Evolutionary conservation across 768 basidiomycete genomes (phyloP), one percentile per base, ranked within the genome.

Genomic region (Amanita rubescens): DNA sequence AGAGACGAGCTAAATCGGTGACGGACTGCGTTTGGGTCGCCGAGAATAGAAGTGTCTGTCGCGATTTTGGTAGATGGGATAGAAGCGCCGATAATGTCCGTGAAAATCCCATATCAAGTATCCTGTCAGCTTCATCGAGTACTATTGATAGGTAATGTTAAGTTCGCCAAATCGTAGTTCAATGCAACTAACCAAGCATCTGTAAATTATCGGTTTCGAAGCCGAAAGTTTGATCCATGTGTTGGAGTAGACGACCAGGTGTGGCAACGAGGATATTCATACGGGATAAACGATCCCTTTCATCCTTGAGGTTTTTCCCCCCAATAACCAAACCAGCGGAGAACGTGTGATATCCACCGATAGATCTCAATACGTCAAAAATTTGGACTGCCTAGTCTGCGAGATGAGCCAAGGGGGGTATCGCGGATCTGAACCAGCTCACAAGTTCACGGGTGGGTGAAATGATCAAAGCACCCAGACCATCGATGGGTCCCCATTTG

Each of bases 251-350:
- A 42, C 95, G 79, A 22, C 95, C 95, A 4, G 95, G 95, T 3
- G 95, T 98, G 2, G 95, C 95, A 14, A 99, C 90, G n/a, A 99
- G 79, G 54, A 99, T 96, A 62, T 99, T 99, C 94, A 98, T 98
- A 38, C 90, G 78, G 9, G 85, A 77, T 39, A 99, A 68, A 6
- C 95, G 77, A 19, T 94, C 94, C 34, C 82, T 75, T 66, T 99
- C 95, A 57, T 95, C 94, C 64, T 93, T 94, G 46, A 97, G 67
- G 60, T 85, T 92, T 75, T 97, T 99, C 42, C 95, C 95, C 5
- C 95, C 95, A 39, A 99, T 99, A 15, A 98, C 86, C 11, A 98
- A 72, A 0, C 94, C 95, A 0, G 95, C 95, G 5, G 92, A 95
- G 69, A 98, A 95, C 15, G 79, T 75, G 62, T 99, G 95, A 61